Base-by-base conservation (phyloP, 495 filamentous ascomycete species). In the Cercophora scortea region DNA sequence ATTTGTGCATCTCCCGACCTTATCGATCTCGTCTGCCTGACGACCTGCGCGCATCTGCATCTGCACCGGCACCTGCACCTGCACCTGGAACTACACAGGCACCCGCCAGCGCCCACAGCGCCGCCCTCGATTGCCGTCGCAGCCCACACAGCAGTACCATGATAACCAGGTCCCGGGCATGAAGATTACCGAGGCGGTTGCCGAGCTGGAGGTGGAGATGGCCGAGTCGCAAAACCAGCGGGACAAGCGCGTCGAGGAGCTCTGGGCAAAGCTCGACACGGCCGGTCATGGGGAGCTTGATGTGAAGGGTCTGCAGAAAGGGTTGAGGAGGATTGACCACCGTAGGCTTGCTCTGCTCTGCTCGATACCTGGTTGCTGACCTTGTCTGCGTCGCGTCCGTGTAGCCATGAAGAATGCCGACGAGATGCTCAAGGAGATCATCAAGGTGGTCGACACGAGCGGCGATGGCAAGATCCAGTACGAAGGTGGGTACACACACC, bases 361-460 rank as follows among this genome's bases (percentile, higher is more conserved):
- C 42, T 16, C 18, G 3, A 35, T 13, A 44, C 38, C 6, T 47
- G 43, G 50, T 55, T 35, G 50, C 67, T 68, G 50, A 68, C 60
- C 38, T 45, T 15, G 16, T 50, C 50, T 8, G 9, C 10, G 34
- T 42, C 39, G 36, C 19, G 8, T 48, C 25, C 48, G 17, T 35
- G 34, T 64, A 96, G 91, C 93, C 52, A 75, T 98, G 57, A 94
- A 96, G 75, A 89, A 95, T 75, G 93, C 93, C 60, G 88, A 93
- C 67, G 70, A 79, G n/a, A 81, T 97, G 73, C 78, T 98, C 49
- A 77, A 78, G 57, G 83, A 83, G 56, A 86, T 98, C 45, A 73
- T 96, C 50, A 76, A 80, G 51, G 75, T 83, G 19, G 88, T 96
- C 39, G 94, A 98, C 62, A 87, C 83, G 47, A 88, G 86, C 65